A percentile compares a stretch with the other conserved stretches of the same genome.
These are phyloP conservation scores for Laburnicola sp. DNA, from an alignment of 2,329 filamentous ascomycete genomes.

Conservation along the genomic window DNA sequence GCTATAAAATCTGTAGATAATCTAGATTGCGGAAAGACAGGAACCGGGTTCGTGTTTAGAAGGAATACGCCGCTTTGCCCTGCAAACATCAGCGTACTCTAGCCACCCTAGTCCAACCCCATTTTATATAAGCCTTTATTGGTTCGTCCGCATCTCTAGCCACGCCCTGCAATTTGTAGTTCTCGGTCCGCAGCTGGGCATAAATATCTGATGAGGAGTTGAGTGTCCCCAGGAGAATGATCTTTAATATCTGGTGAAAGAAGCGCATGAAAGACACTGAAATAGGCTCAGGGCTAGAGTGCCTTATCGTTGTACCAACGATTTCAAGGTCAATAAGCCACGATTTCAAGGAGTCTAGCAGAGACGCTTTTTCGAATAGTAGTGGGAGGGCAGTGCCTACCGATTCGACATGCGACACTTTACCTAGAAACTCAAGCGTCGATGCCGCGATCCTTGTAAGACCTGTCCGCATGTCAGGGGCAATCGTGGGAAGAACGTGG, in stretches of 20 bases:
- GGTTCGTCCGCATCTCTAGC: constrained; percentile 11
- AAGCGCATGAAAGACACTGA: constrained; percentile 22
- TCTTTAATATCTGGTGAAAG: constrained; percentile 22
- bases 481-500: constrained; percentile 19
- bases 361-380: constrained; percentile 17
- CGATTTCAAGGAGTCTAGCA: constrained; percentile 18
- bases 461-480: constrained; percentile 21
- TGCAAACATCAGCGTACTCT: constrained; percentile 2
- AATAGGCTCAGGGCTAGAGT: constrained; percentile 12
- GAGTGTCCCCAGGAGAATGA: constrained; percentile 20
- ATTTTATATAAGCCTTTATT: constrained; percentile 15
- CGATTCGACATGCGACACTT: constrained; percentile 18
- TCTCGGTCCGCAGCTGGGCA: constrained; percentile 10
- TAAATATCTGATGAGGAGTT: constrained; percentile 14
- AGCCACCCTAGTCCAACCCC: constrained; percentile 1
- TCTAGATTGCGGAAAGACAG: background rate
- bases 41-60: constrained; percentile 2
- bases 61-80: constrained; percentile 1
- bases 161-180: constrained; percentile 10
- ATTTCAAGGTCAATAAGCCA: constrained; percentile 16
- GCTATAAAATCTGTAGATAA: too few relatives aligned
- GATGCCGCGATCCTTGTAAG: constrained; percentile 19
- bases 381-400: constrained; percentile 14
- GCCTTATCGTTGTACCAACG: constrained; percentile 7
- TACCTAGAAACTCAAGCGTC: constrained; percentile 19